Conservation (phyloP, 495 filamentous ascomycete genomes). For the Penicillium riverlandense region DNA sequence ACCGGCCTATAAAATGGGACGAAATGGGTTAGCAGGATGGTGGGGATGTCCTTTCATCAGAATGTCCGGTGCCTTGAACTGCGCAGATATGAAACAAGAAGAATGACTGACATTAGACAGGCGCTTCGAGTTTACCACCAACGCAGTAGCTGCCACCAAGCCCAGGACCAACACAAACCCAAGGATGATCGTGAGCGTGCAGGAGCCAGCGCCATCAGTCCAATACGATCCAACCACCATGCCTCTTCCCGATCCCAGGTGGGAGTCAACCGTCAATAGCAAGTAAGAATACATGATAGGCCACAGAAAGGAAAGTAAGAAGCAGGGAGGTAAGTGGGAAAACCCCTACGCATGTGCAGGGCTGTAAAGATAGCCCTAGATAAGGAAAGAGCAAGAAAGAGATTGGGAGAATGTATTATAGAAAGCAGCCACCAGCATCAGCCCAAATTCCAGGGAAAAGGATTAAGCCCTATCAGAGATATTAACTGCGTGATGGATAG, state of each 20-base stretch:
- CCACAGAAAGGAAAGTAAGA: background rate
- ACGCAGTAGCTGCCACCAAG: background rate
- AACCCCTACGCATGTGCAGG: background rate
- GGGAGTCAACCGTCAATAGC: too few relatives aligned
- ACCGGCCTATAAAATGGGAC: background rate
- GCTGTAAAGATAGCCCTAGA: background rate
- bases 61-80: background rate
- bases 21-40: background rate
- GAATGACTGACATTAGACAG: slow-evolving; percentile 11
- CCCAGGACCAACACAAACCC: background rate
- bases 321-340: background rate
- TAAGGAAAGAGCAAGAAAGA: background rate
- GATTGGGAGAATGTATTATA: background rate
- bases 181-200: background rate
- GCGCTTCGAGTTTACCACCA: slow-evolving; percentile 8
- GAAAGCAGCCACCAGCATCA: background rate
- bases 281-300: too few relatives aligned
- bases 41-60: background rate
- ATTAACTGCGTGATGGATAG: too few relatives aligned
- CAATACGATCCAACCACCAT: background rate
- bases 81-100: background rate
- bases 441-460: too few relatives aligned
- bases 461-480: too few relatives aligned
- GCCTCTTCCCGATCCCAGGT: background rate
- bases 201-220: background rate